Percentiles rank a stretch among this genome's conserved stretches.
Evolutionary conservation across 257 asterid genomes (phyloP).

Genomic region (Solanum lignicaule): DNA sequence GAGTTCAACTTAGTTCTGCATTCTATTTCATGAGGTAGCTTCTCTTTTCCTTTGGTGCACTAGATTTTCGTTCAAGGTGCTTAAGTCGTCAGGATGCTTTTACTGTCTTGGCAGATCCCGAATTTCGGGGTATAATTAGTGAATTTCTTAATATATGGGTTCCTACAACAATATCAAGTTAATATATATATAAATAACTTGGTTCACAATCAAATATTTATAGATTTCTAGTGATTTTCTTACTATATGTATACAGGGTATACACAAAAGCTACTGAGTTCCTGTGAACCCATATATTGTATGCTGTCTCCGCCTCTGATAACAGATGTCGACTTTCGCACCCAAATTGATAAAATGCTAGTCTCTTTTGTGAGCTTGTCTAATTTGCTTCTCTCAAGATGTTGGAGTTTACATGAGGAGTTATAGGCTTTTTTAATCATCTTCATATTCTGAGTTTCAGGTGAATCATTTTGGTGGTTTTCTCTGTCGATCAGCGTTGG

Average conservation of each 20-base stretch:
- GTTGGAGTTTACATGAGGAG: not conserved
- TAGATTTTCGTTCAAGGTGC: not conserved
- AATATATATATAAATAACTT: not conserved
- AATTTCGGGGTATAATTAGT: not conserved
- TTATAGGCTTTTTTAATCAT: not conserved
- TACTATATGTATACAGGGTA: not conserved
- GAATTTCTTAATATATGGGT: not conserved
- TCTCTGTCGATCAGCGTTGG: not conserved
- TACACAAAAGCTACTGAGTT: not conserved
- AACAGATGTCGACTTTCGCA: not conserved
- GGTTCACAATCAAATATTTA: not conserved
- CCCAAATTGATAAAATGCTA: not conserved
- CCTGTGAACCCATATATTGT: not conserved
- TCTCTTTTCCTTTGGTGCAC: not conserved
- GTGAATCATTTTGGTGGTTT: not conserved
- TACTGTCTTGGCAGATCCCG: not conserved
- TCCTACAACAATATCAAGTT: not conserved
- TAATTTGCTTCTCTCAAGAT: not conserved
- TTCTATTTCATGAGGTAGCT: not conserved
- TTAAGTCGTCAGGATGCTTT: not conserved
- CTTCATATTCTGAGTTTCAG: not conserved
- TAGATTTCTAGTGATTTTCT: not conserved
- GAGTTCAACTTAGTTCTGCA: slow-evolving; percentile 8
- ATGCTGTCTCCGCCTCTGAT: not conserved
- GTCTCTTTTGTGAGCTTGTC: not conserved